Evolutionary conservation across 768 basidiomycete species (phyloP), one percentile per base, ranked within the genome.

Genomic region (Pseudohyphozyma bogoriensis): DNA sequence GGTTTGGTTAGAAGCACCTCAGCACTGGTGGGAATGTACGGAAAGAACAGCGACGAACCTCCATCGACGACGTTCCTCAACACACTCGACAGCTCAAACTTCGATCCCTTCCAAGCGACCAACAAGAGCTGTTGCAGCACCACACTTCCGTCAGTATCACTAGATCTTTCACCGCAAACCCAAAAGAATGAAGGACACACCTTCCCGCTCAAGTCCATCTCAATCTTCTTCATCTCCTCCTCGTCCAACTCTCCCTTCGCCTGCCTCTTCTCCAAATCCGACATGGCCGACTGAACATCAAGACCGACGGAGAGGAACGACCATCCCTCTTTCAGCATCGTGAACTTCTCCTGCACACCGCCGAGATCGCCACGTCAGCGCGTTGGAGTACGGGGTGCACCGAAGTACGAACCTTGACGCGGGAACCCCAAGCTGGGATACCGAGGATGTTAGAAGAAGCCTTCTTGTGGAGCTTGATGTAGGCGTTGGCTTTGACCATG

Each of bases 51-150:
- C 8, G 40, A 56, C 64, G 45, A 18, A 65, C 64, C 65, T 31
- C 55, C 32, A 46, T 58, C 59, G 24, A 58, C 62, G 24, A 78
- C 82, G 78, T 88, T 84, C 53, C 89, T 81, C 51, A 93, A 78
- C 18, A 96, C 89, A 69, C 89, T 86, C 26, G 86, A 81, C 44
- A 97, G 90, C 76, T 99, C 95, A 71, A 96, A 83, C 55, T 92
- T 83, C 4, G 92, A 93, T 18, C 93, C 95, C 59, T 91, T 84
- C 95, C 95, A 99, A 29, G 93, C 93, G 9, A 92, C 93, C 32
- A 97, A 83, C 76, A 97, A 81, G 71, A 95, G 90, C 84, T 87
- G 62, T 45, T 26, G 33, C 11, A 47, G 18, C 33, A 32, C 15
- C 22, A 2, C 15, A 51, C 47, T 20, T 52, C 33, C 18, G 50